Evolutionary conservation across 2,329 filamentous ascomycete genomes (phyloP), one percentile per base, ranked within the genome.

Genomic region (Aspergillus persii): DNA sequence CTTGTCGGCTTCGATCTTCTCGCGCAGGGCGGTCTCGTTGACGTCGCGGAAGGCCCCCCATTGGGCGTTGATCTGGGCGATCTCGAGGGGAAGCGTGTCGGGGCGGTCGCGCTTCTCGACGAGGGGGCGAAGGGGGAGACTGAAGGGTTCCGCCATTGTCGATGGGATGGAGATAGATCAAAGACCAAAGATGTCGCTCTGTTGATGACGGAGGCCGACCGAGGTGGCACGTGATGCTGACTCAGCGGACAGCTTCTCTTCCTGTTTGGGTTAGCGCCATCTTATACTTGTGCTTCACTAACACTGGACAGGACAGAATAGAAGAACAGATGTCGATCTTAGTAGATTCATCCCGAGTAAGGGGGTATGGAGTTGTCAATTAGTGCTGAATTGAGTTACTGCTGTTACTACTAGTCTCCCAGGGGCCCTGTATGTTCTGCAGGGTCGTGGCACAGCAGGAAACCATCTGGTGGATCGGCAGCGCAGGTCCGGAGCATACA

Each of bases 31-130:
- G 53, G 86, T 83, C 74, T 96, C 90, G 53, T 87, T 91, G 63
- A 98, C 82, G 66, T 88, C 83, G 60, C 91, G 88, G 72, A 98
- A 96, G 27, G 91, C 90, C 12, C 91, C 91, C 61, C 90, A 88
- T 69, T 96, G 88, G 48, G 80, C 76, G 66, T 92, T 90, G 69
- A 96, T 89, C 65, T 93, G 91, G 59, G 84, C 80, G 66, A 97
- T 92, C 66, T 94, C 89, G 50, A 89, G 84, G 58, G 84, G 81
- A n/a, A 97, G 81, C 50, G 82, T 84, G 70, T 85, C 69, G 79
- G 81, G 69, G 79, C 84, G 77, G 80, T 83, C 68, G 77, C 81
- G 58, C 65, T 68, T 63, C 58, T 73, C 67, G 7, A 64, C 55
- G 4, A 69, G 85, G 47, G 89, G 85, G 58, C 85, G 84, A 59